Evolutionary conservation across 257 asterid genomes (phyloP).

Genomic region (Nicotiana tabacum): DNA sequence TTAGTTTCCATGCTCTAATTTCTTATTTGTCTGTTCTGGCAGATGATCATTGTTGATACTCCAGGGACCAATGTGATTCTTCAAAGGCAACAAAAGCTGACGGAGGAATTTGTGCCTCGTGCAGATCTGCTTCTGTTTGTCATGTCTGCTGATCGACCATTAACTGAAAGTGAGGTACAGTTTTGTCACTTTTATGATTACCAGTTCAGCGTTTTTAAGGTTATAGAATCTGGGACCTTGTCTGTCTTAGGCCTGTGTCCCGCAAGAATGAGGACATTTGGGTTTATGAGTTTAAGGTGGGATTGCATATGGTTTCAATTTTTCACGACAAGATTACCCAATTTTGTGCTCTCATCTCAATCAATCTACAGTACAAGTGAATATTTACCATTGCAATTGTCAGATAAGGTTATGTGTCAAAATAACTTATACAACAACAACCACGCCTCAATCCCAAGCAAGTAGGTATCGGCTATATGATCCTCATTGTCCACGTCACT

Average conservation of each 20-base stretch:
- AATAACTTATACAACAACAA: neutral
- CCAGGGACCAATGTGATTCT: constrained; percentile 99
- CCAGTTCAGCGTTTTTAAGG: neutral
- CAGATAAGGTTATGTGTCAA: neutral
- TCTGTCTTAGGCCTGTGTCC: neutral
- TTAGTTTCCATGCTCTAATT: neutral
- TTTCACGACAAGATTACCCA: neutral
- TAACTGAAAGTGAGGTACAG: constrained; percentile 97
- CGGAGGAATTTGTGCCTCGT: constrained; percentile 98
- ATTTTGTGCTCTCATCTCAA: neutral
- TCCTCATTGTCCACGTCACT: too few species aligned
- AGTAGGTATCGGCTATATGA: too few species aligned
- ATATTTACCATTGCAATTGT: neutral
- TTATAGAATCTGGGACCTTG: neutral
- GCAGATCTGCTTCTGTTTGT: constrained; percentile 93
- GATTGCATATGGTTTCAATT: neutral
- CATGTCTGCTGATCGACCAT: constrained; percentile 94
- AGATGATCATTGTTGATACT: constrained; percentile 96
- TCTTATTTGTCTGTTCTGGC: constrained; percentile 27
- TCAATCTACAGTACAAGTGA: neutral
- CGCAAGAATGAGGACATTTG: neutral
- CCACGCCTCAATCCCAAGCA: too few species aligned
- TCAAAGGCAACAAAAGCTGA: constrained; percentile 94
- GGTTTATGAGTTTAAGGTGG: neutral
- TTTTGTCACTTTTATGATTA: constrained; percentile 18